Percentiles rank a stretch among this genome's conserved stretches.
These are phyloP conservation scores for Ceratobasidium sp. DNA, from an alignment of 1,284 basidiomycete genomes.

Conservation along the genomic window DNA sequence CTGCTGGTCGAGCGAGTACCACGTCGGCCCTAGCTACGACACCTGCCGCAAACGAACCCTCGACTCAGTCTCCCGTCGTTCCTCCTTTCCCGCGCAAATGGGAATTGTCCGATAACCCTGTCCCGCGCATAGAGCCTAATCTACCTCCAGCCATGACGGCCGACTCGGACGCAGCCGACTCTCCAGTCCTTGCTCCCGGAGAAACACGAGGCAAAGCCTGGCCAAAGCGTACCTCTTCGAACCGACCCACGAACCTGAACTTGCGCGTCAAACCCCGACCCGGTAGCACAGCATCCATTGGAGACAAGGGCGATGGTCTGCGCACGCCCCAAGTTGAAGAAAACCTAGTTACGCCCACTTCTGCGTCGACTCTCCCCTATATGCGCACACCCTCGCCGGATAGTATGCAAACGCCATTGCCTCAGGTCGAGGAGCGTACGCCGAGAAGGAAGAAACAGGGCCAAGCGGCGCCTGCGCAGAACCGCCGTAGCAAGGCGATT, in stretches of 20 bases:
- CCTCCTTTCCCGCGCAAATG: slow-evolving; percentile 24
- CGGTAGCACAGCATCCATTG: slow-evolving; percentile 4
- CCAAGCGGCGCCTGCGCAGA: slow-evolving; percentile 10
- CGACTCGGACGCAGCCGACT: slow-evolving; percentile 33
- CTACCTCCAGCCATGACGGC: slow-evolving; percentile 11
- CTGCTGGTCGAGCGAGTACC: background rate
- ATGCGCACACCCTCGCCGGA: slow-evolving; percentile 7
- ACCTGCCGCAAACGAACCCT: background rate
- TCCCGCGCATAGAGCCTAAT: slow-evolving; percentile 22
- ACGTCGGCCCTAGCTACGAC: background rate
- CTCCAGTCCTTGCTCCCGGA: background rate
- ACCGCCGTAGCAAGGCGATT: slow-evolving; percentile 7
- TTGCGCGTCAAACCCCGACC: slow-evolving; percentile 21
- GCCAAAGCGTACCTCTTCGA: slow-evolving; percentile 26
- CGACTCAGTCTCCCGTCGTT: background rate
- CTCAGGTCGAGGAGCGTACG: slow-evolving; percentile 26
- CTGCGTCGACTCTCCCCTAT: background rate
- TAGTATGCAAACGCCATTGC: background rate
- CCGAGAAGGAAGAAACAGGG: slow-evolving; percentile 19
- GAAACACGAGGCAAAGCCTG: background rate
- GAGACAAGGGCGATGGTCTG: slow-evolving; percentile 15
- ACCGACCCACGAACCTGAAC: slow-evolving; percentile 13
- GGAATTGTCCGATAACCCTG: slow-evolving; percentile 32
- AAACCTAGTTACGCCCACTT: slow-evolving; percentile 25
- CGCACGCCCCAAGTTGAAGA: slow-evolving; percentile 21